Percentiles rank a stretch among this genome's conserved stretches.
phyloP scores from a whole-genome alignment of 352 stramenopile genomes.

The Phytophthora parvispora region DNA sequence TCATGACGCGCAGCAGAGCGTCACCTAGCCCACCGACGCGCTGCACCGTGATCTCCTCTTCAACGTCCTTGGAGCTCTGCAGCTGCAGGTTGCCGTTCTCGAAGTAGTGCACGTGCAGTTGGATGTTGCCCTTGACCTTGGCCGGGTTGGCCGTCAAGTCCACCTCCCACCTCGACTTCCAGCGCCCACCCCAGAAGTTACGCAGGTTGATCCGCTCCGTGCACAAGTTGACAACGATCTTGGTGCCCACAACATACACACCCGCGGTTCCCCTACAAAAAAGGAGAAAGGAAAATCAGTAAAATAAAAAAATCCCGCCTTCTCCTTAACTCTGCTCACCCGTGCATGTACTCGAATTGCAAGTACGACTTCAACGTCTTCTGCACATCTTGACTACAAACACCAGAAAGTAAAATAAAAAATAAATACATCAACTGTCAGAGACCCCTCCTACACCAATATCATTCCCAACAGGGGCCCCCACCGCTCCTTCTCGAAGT shows the following conservation, averaged over 20 bases:
- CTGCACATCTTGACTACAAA: constrained; percentile 46
- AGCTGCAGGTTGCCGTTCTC: constrained; percentile 97
- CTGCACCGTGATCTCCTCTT: constrained; percentile 60
- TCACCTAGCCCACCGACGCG: constrained; percentile 60
- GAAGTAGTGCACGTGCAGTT: constrained; percentile 96
- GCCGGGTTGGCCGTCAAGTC: constrained; percentile 63
- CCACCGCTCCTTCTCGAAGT: constrained; percentile 82
- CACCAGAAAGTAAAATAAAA: background rate
- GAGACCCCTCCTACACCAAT: background rate
- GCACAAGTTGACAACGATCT: constrained; percentile 81
- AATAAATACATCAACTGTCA: background rate
- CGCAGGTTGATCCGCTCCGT: constrained; percentile 90
- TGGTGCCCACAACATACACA: constrained; percentile 78
- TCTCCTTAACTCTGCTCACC: constrained; percentile 9
- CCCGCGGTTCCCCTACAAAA: constrained; percentile 72
- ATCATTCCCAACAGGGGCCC: constrained; percentile 5
- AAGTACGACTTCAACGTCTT: constrained; percentile 85
- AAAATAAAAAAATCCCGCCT: constrained; percentile 1
- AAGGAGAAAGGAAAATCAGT: constrained; percentile 6
- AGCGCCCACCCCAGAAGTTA: constrained; percentile 92
- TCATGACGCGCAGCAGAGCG: constrained; percentile 79
- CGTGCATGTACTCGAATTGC: constrained; percentile 88
- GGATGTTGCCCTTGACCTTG: constrained; percentile 67
- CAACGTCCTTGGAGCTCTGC: constrained; percentile 81
- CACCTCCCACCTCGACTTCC: constrained; percentile 87